Base-by-base conservation (phyloP, 495 filamentous ascomycete genomes). In the Opeltia flavorubescens region DNA sequence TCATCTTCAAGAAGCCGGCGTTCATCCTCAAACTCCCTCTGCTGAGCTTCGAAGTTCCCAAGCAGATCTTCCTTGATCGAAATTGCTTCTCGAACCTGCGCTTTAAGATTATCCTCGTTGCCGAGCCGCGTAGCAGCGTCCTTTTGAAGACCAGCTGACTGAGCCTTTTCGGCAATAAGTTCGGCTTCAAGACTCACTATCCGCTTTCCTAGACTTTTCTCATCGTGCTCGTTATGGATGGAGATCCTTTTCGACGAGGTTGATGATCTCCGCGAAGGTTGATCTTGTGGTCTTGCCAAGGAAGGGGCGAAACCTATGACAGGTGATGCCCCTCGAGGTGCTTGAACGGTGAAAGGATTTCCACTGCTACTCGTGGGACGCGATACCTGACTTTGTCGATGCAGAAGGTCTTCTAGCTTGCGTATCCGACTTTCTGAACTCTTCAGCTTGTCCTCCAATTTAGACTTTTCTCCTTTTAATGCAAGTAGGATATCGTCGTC, bases 1-100 rank as follows among this genome's bases (percentile, higher is more conserved):
- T 96, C 87, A 15, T 72, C 65, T 53, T 94, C 83, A 15, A 95
- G 68, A 8, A 75, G 80, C 54, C 78, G 83, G 21, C 89, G 77
- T 60, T 96, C 88, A 44, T 78, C 78, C 35, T 82, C 71, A 55
- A 95, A 95, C 57, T 96, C 89, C 25, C 78, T 77, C 58, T 94
- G 85, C 27, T 86, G 75, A 27, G 89, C 84, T 55, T 95, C 87
- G 59, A 99, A 80, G 56, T 99, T 99, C 33, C 84, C 83, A 59
- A 99, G 77, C 1, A 99, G 75, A 56, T 99, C 91, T 56, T 84
- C 78, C 62, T 99, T 99, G 0, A 84, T 99, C 2, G 84, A 89
- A 50, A 86, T 81, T 11, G 72, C 84, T 38, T 76, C 70, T 24
- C 50, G 50, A 21, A 65, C 56, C 26, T 62, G 54, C 5, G 68